A percentile compares a stretch with the other conserved stretches of the same genome.
Conservation (phyloP, 805 yeast genomes). For the Candida coquimbonensis region DNA sequence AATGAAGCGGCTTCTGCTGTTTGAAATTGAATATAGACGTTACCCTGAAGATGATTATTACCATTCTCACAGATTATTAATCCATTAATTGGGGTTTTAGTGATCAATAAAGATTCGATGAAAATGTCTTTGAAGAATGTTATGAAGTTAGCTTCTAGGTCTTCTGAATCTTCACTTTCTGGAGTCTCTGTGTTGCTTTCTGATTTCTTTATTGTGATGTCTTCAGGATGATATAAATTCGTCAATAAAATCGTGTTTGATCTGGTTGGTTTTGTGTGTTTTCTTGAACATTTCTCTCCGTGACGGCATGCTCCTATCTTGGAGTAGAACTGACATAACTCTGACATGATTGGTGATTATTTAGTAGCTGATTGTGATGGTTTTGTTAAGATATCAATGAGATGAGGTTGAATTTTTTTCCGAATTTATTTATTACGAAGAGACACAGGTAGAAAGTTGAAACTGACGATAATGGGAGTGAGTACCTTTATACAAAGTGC, state of each 20-base stretch:
- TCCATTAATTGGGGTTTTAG: conserved; percentile 43
- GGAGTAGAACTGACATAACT: conserved; percentile 51
- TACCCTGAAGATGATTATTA: conserved; percentile 78
- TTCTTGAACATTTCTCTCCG: conserved; percentile 79
- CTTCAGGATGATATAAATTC: conserved; percentile 58
- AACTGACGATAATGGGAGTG: background rate
- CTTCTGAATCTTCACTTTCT: conserved; percentile 16
- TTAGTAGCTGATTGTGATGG: background rate
- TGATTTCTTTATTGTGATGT: conserved; percentile 5
- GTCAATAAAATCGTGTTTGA: conserved; percentile 62
- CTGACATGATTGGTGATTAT: conserved; percentile 9
- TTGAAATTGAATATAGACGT: conserved; percentile 65
- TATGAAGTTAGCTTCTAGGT: conserved; percentile 38
- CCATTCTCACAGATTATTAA: conserved; percentile 77
- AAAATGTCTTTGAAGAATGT: conserved; percentile 68
- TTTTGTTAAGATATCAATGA: background rate
- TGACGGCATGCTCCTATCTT: conserved; percentile 93
- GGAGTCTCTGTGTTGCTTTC: too few relatives aligned
- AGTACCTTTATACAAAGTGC: background rate
- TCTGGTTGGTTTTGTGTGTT: conserved; percentile 56
- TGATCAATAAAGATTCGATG: conserved; percentile 42
- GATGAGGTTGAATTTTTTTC: too few relatives aligned
- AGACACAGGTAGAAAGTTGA: too few relatives aligned
- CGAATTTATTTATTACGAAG: too few relatives aligned
- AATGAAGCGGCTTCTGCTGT: conserved; percentile 48